These are phyloP conservation scores for Gynandropsis gynandra DNA, from an alignment of 345 rosid genomes.

Conservation along the genomic window DNA sequence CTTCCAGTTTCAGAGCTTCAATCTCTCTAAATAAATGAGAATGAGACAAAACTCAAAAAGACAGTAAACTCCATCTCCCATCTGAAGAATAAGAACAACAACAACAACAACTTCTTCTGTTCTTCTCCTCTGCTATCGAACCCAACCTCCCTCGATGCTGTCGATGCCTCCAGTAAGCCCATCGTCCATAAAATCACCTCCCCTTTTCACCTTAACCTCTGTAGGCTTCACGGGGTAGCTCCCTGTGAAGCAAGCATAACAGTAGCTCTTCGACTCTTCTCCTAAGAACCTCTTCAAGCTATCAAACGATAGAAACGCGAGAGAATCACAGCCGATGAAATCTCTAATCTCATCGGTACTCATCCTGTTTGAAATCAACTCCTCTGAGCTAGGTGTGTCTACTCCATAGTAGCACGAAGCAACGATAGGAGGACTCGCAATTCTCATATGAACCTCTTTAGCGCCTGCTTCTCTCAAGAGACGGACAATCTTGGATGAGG, in stretches of 20 bases:
- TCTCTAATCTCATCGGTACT: conserved; percentile 65
- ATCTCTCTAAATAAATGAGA: background rate
- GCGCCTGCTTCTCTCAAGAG: conserved; percentile 84
- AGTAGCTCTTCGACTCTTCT: conserved; percentile 45
- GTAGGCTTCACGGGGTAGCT: conserved; percentile 73
- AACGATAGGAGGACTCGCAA: conserved; percentile 89
- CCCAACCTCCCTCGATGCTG: conserved; percentile 80
- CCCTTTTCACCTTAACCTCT: conserved; percentile 70
- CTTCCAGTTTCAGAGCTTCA: background rate
- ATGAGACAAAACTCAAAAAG: background rate
- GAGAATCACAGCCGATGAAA: conserved; percentile 69
- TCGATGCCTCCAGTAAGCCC: conserved; percentile 73
- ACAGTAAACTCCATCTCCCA: background rate
- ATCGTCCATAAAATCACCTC: conserved; percentile 84
- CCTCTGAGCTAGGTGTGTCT: conserved; percentile 89
- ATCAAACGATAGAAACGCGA: conserved; percentile 66
- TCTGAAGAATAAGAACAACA: background rate
- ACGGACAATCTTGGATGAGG: conserved; percentile 85
- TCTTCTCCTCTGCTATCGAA: conserved; percentile 25
- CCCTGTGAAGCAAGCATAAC: conserved; percentile 92
- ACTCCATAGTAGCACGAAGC: conserved; percentile 91
- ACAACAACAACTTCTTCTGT: conserved; percentile 16
- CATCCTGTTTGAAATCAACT: conserved; percentile 89
- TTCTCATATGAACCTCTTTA: conserved; percentile 95
- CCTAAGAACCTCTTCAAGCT: conserved; percentile 59